Base-by-base conservation (phyloP, 805 yeast genomes). In the Candida caryicola region DNA sequence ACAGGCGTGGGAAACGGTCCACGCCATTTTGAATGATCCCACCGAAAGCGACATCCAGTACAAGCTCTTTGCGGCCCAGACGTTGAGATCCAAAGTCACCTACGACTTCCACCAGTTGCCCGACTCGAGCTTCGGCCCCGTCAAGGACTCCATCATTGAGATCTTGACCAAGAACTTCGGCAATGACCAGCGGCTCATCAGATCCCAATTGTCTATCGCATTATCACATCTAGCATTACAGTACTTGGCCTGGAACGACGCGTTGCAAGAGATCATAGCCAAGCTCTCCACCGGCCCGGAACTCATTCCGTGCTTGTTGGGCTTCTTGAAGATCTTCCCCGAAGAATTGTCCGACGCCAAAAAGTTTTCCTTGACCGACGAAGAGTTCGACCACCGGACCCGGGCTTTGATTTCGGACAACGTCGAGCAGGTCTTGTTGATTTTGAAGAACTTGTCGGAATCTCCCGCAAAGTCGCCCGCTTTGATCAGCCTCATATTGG, bases 11-110 rank as follows among this genome's bases (percentile, higher is more conserved):
- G 69, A 73, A 21, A 54, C 78, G 1, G 72, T 81, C 25, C 83
- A 82, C 52, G 67, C 71, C 33, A 70, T 84, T 1, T 69, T 89
- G 23, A 47, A 50, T 17, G 49, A 49, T 26, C 57, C 57, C 19
- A 49, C 59, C 14, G 50, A 60, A 4, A 49, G 47, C 14, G 62
- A 77, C 3, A 46, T 79, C 31, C 86, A 83, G 54, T 64, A 84
- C 35, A 81, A 80, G 51, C 69, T 93, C 52, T 93, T 95, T 66
- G 83, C 91, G 12, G 84, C 97, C 0, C 99, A 95, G 59, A 93
- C 99, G 0, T 64, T 93, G 44, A 71, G 96, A 45, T 81, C 90
- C 31, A 90, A 82, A 55, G 76, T 88, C 36, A 84, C 85, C 9
- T 90, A 86, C 59, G 98, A 93, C 61, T 68, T 91, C 47, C 68